These are phyloP conservation scores for Teratosphaeria pseudoeucalypti DNA, from an alignment of 2,329 filamentous ascomycete genomes.

Conservation along the genomic window DNA sequence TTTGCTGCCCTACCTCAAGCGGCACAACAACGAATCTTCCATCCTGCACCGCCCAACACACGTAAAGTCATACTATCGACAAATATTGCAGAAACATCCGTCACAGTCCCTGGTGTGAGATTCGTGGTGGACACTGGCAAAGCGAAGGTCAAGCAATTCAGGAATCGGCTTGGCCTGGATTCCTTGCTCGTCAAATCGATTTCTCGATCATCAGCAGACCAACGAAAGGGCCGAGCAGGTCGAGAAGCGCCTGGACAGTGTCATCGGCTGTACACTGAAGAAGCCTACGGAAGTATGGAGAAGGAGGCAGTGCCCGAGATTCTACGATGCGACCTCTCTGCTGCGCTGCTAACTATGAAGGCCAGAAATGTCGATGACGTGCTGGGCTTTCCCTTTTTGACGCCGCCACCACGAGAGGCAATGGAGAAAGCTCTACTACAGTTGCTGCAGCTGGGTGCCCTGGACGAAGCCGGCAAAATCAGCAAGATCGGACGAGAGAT, in stretches of 20 bases:
- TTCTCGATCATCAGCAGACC: slow-evolving; percentile 85
- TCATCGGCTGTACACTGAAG: slow-evolving; percentile 77
- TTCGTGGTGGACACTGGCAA: slow-evolving; percentile 91
- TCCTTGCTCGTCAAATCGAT: slow-evolving; percentile 84
- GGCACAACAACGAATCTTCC: slow-evolving; percentile 78
- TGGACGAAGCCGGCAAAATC: slow-evolving; percentile 62
- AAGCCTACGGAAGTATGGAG: slow-evolving; percentile 58
- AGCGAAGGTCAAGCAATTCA: slow-evolving; percentile 87
- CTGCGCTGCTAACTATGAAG: slow-evolving; percentile 86
- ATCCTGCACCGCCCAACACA: slow-evolving; percentile 60
- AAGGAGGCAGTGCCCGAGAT: slow-evolving; percentile 80
- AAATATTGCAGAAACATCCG: slow-evolving; percentile 97
- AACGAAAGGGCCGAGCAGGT: slow-evolving; percentile 82
- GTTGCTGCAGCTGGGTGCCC: slow-evolving; percentile 65
- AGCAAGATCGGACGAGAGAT: slow-evolving; percentile 66
- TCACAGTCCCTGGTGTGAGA: slow-evolving; percentile 86
- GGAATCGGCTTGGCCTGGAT: slow-evolving; percentile 73
- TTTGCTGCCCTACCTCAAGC: slow-evolving; percentile 84
- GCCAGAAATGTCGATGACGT: slow-evolving; percentile 77
- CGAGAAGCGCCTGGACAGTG: slow-evolving; percentile 87
- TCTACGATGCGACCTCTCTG: slow-evolving; percentile 74
- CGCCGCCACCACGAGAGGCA: slow-evolving; percentile 64
- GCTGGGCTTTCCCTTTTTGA: slow-evolving; percentile 73
- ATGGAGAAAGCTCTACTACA: slow-evolving; percentile 75
- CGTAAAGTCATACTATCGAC: slow-evolving; percentile 87